Conservation (phyloP, 257 asterid genomes). For the Penstemon newberryi region DNA sequence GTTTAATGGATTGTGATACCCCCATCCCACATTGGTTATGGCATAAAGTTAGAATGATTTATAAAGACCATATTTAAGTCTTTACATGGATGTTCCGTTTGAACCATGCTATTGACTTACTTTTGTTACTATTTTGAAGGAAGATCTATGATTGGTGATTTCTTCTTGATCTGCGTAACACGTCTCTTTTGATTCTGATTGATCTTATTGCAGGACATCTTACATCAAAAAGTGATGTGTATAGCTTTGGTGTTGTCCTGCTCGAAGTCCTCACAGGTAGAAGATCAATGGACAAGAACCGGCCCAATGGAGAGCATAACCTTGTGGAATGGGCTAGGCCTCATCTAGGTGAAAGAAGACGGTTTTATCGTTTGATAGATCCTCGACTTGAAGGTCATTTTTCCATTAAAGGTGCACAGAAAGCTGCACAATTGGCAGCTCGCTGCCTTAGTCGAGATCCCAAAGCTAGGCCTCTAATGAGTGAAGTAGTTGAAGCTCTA, state of each 20-base stretch:
- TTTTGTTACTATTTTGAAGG: not conserved
- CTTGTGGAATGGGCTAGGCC: slow-evolving; percentile 98
- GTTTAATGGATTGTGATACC: too few species aligned
- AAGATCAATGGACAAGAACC: slow-evolving; percentile 94
- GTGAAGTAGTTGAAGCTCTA: slow-evolving; percentile 83
- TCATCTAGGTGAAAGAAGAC: slow-evolving; percentile 72
- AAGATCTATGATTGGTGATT: not conserved
- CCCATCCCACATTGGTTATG: too few species aligned
- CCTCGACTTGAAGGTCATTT: slow-evolving; percentile 95
- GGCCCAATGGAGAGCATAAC: slow-evolving; percentile 91
- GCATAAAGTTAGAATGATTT: too few species aligned
- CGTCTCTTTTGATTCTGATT: not conserved
- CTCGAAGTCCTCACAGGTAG: slow-evolving; percentile 92
- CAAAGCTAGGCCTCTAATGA: slow-evolving; percentile 81
- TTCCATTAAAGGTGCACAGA: slow-evolving; percentile 89
- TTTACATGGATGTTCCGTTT: not conserved
- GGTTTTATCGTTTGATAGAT: slow-evolving; percentile 78
- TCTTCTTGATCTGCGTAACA: not conserved
- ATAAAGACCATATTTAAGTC: too few species aligned
- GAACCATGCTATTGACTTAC: not conserved
- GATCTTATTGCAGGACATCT: slow-evolving; percentile 70
- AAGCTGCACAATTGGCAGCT: slow-evolving; percentile 91
- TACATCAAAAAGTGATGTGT: slow-evolving; percentile 90
- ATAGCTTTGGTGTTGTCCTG: slow-evolving; percentile 91
- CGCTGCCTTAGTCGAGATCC: slow-evolving; percentile 86